Conservation (phyloP, 345 rosid species). For the Mercurialis annua region DNA sequence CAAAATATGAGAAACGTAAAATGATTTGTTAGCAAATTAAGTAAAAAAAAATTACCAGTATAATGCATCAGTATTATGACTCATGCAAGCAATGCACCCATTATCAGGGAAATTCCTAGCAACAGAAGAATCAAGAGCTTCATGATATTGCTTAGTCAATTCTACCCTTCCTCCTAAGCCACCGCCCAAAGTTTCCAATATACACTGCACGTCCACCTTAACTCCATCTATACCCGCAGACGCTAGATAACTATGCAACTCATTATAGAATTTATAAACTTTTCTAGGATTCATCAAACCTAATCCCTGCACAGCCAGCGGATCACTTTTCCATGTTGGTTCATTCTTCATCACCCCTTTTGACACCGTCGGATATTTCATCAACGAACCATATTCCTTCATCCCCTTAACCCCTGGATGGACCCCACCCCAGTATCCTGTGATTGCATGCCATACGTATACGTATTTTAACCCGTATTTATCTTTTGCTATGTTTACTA, state of each 20-base stretch:
- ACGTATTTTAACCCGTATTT: conserved; percentile 71
- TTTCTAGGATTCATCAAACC: conserved; percentile 76
- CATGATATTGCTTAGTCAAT: conserved; percentile 78
- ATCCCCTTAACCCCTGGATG: conserved; percentile 62
- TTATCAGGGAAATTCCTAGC: conserved; percentile 74
- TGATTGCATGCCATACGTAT: conserved; percentile 95
- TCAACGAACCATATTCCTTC: conserved; percentile 62
- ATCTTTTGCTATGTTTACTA: conserved; percentile 58
- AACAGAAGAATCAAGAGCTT: conserved; percentile 85
- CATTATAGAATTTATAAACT: conserved; percentile 64
- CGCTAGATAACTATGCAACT: conserved; percentile 81
- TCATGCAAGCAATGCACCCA: conserved; percentile 95
- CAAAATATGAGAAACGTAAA: not conserved
- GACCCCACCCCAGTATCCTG: conserved; percentile 98
- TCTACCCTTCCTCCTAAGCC: conserved; percentile 87
- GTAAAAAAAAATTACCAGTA: conserved; percentile 49
- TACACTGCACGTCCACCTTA: conserved; percentile 88
- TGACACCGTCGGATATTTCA: conserved; percentile 66
- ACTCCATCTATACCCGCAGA: conserved; percentile 84
- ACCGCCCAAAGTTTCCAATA: conserved; percentile 80
- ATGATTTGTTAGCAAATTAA: not conserved
- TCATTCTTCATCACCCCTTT: conserved; percentile 75
- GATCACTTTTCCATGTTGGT: conserved; percentile 76
- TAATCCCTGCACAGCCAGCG: conserved; percentile 66
- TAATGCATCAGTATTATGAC: conserved; percentile 91